Evolutionary conservation across 2,329 filamentous ascomycete species (phyloP).

Genomic region (Fusarium equiseti): DNA sequence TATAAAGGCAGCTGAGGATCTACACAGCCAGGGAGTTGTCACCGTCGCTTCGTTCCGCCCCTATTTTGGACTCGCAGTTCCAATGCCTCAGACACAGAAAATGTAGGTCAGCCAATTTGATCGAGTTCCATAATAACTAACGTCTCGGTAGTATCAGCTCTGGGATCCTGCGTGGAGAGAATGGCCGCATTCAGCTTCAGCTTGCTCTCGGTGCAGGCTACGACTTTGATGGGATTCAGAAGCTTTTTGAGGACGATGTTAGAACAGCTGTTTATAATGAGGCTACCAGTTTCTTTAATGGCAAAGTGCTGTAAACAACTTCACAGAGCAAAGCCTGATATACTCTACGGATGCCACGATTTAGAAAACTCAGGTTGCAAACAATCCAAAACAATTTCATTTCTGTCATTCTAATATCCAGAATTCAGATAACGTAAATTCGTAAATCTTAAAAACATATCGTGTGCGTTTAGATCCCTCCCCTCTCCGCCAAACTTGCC

Average conservation of each 20-base stretch:
- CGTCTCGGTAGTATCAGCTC: slow-evolving; percentile 40
- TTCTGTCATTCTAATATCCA: background rate
- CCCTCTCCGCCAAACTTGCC: slow-evolving; percentile 31
- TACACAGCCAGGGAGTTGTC: slow-evolving; percentile 47
- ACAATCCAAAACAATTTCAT: slow-evolving; percentile 3
- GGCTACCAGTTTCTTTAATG: background rate
- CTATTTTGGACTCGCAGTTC: background rate
- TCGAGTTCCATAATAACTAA: background rate
- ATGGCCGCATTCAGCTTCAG: slow-evolving; percentile 51
- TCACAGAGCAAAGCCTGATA: background rate
- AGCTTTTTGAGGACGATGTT: slow-evolving; percentile 46
- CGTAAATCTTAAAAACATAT: slow-evolving; percentile 6
- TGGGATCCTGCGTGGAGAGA: slow-evolving; percentile 48
- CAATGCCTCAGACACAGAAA: background rate
- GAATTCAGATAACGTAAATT: background rate
- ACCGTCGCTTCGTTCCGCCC: slow-evolving; percentile 48
- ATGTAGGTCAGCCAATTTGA: background rate
- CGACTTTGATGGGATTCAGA: slow-evolving; percentile 46
- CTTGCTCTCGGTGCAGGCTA: slow-evolving; percentile 49
- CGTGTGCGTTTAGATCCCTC: background rate
- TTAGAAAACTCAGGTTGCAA: background rate
- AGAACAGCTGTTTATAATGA: slow-evolving; percentile 10
- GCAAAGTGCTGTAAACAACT: background rate
- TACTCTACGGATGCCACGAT: background rate
- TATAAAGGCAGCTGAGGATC: slow-evolving; percentile 43